Evolutionary conservation across 2,329 filamentous ascomycete genomes (phyloP).

Genomic region (Exophiala lecanii-corni): DNA sequence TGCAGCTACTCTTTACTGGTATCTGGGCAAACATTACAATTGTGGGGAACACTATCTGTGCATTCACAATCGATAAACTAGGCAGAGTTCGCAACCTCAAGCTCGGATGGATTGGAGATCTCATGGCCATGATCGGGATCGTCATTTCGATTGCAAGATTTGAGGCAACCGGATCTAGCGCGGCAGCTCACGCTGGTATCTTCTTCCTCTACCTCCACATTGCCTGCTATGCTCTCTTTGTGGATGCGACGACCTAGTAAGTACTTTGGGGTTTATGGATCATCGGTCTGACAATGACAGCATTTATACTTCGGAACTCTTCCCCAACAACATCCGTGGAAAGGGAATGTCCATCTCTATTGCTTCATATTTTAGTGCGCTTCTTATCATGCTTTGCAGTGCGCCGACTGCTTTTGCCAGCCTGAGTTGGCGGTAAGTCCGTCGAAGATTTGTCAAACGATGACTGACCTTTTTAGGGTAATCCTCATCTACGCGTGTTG

Average conservation of each 20-base stretch:
- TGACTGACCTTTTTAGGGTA: too few relatives aligned
- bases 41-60: constrained; percentile 11
- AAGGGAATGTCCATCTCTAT: constrained; percentile 61
- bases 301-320: constrained; percentile 59
- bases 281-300: constrained; percentile 1
- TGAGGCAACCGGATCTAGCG: constrained; percentile 11
- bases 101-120: constrained; percentile 17
- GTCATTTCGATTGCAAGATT: constrained; percentile 10
- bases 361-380: constrained; percentile 48
- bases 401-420: constrained; percentile 53
- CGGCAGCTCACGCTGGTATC: constrained; percentile 19
- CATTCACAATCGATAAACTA: constrained; percentile 27
- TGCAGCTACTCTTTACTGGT: constrained; percentile 30
- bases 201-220: constrained; percentile 15
- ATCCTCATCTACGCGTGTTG: constrained; percentile 68
- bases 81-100: constrained; percentile 26
- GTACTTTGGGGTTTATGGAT: too few relatives aligned
- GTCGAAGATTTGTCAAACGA: too few relatives aligned
- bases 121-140: constrained; percentile 14
- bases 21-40: constrained; percentile 25
- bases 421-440: constrained; percentile 43
- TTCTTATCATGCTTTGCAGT: constrained; percentile 16
- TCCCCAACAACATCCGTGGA: constrained; percentile 57
- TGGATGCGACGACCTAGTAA: constrained; percentile 25
- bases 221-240: constrained; percentile 7